Conservation (phyloP, 176 grass and related monocot genomes). For the Tillandsia leiboldiana region DNA sequence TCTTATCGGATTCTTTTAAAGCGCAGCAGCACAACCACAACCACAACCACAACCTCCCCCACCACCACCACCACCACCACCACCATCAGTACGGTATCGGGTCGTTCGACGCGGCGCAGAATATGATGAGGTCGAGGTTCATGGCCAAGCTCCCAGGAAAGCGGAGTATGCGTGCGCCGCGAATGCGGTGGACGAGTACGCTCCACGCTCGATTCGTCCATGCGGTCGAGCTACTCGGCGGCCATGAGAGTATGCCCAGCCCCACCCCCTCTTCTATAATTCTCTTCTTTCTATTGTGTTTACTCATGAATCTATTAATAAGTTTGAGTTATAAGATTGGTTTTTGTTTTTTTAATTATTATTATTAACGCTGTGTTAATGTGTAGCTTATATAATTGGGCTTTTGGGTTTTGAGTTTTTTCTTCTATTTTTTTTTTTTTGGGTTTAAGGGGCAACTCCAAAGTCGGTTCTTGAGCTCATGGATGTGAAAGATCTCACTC, state of each 20-base stretch:
- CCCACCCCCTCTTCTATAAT: background rate
- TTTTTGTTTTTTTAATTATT: too few relatives aligned
- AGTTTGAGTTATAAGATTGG: background rate
- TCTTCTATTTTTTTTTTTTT: background rate
- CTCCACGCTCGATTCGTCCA: slow-evolving; percentile 46
- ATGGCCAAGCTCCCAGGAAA: slow-evolving; percentile 24
- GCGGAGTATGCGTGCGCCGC: slow-evolving; percentile 28
- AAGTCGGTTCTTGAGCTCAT: slow-evolving; percentile 51
- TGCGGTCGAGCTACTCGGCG: slow-evolving; percentile 39
- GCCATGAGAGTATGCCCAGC: slow-evolving; percentile 35
- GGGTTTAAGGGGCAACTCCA: slow-evolving; percentile 32
- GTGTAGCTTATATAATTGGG: too few relatives aligned
- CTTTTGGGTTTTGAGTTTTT: background rate
- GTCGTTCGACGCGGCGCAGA: background rate
- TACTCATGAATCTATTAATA: background rate
- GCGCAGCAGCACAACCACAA: background rate
- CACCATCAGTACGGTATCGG: slow-evolving; percentile 12
- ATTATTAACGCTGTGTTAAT: too few relatives aligned
- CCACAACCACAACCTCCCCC: slow-evolving; percentile 3
- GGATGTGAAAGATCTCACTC: slow-evolving; percentile 50
- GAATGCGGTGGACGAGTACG: slow-evolving; percentile 45
- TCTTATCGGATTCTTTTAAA: background rate
- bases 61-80: slow-evolving; percentile 11
- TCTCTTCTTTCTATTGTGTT: background rate
- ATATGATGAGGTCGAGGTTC: slow-evolving; percentile 21